Conservation (phyloP, 192 early-diverging fungal genomes). For the Coemansia sp. region DNA sequence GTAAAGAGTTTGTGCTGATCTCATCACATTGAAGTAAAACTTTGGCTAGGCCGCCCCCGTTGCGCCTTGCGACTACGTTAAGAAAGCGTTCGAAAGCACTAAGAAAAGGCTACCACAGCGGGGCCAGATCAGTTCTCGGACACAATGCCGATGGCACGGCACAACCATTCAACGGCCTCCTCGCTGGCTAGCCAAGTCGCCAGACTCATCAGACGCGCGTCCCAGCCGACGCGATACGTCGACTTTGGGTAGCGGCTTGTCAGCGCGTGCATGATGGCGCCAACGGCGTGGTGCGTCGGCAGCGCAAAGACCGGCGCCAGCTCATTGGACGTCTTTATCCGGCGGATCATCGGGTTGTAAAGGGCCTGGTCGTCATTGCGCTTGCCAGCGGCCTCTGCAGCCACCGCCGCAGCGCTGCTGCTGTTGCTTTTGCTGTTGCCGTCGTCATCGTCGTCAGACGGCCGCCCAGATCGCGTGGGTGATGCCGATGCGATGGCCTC, state of each 20-base stretch:
- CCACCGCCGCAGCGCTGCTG: not conserved
- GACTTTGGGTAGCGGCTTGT: conserved; percentile 53
- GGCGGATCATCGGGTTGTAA: conserved; percentile 51
- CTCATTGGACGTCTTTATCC: conserved; percentile 44
- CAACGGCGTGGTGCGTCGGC: conserved; percentile 50
- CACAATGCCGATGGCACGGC: conserved; percentile 49
- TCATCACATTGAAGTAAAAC: no score
- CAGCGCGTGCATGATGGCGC: conserved; percentile 48
- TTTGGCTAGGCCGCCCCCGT: no score
- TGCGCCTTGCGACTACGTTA: no score
- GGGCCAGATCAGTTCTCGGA: conserved; percentile 28
- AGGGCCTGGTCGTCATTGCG: conserved; percentile 20
- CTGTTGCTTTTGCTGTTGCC: not conserved
- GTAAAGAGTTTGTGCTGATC: no score
- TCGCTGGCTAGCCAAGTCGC: conserved; percentile 47
- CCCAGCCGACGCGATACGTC: conserved; percentile 57
- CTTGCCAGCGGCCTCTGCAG: not conserved
- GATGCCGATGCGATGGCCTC: conserved; percentile 43
- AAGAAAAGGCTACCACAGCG: no score
- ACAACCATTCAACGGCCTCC: conserved; percentile 52
- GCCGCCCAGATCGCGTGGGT: conserved; percentile 6
- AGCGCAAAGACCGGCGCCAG: conserved; percentile 49
- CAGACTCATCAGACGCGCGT: conserved; percentile 50
- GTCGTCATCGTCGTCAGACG: conserved; percentile 13
- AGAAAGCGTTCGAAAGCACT: no score